Conservation (phyloP, 345 rosid species). For the Excoecaria cochinchinensis region DNA sequence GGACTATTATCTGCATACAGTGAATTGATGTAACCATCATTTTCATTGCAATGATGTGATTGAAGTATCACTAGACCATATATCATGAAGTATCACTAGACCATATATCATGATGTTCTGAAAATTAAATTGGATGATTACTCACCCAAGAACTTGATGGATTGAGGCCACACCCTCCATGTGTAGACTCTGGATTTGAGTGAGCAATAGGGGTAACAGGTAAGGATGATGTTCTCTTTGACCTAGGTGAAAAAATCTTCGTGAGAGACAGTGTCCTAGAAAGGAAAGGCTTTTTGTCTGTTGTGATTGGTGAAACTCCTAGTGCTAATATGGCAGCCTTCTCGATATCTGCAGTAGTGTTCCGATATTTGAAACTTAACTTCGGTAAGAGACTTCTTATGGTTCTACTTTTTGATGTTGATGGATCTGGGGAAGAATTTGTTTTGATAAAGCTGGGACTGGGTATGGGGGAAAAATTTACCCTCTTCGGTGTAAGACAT, state of each 20-base stretch:
- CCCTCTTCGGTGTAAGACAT: constrained; percentile 59
- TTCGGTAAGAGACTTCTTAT: constrained; percentile 67
- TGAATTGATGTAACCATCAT: not conserved
- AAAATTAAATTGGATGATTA: constrained; percentile 1
- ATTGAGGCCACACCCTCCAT: constrained; percentile 52
- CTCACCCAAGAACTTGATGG: constrained; percentile 46
- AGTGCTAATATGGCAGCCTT: constrained; percentile 70
- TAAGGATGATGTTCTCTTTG: constrained; percentile 57
- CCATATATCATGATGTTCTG: not conserved
- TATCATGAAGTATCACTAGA: not conserved
- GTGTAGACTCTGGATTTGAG: constrained; percentile 92
- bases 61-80: not conserved
- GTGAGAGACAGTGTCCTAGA: constrained; percentile 62
- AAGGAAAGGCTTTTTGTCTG: constrained; percentile 35
- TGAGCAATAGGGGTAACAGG: constrained; percentile 68
- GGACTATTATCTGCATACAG: not conserved
- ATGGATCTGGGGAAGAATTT: constrained; percentile 35
- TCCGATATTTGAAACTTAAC: constrained; percentile 64
- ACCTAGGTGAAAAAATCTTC: constrained; percentile 53
- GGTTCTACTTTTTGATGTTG: constrained; percentile 48
- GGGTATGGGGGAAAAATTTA: constrained; percentile 73
- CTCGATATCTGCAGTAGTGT: constrained; percentile 57
- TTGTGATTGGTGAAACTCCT: constrained; percentile 43
- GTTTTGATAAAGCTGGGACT: constrained; percentile 52
- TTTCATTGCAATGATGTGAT: not conserved